A percentile compares a stretch with the other conserved stretches of the same genome.
Conservation (phyloP, 805 yeast species). For the Suhomyces sp. region DNA sequence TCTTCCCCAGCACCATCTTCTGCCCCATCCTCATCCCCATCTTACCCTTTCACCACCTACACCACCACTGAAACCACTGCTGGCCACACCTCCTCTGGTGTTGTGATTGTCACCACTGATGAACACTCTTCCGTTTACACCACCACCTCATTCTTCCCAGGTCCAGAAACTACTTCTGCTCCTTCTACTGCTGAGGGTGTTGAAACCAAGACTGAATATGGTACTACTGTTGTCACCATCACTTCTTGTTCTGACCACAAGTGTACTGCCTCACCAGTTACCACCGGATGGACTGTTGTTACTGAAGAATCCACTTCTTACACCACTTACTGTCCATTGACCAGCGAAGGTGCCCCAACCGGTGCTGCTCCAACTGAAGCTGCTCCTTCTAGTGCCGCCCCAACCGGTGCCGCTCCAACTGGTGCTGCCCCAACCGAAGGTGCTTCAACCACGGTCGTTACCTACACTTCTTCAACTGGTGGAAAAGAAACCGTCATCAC, state of each 20-base stretch:
- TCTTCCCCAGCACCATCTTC: conserved; percentile 5
- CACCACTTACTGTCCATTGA: conserved; percentile 36
- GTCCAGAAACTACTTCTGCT: conserved; percentile 16
- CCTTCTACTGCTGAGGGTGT: conserved; percentile 17
- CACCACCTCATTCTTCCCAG: conserved; percentile 4
- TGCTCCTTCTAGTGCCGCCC: background rate
- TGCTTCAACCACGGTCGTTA: background rate
- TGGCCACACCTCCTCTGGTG: background rate
- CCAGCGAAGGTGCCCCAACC: conserved; percentile 6
- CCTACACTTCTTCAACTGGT: conserved; percentile 2
- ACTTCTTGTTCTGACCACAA: conserved; percentile 33
- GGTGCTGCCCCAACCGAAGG: conserved; percentile 3
- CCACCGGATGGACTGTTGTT: conserved; percentile 38
- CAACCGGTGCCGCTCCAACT: background rate
- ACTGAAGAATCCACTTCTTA: conserved; percentile 28
- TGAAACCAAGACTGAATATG: conserved; percentile 19
- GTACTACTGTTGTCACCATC: conserved; percentile 31
- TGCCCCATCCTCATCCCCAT: conserved; percentile 1
- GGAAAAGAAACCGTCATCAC: conserved; percentile 4
- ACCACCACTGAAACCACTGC: conserved; percentile 1
- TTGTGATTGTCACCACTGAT: background rate
- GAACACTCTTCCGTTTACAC: background rate
- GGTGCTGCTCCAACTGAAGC: conserved; percentile 1
- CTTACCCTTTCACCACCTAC: conserved; percentile 4
- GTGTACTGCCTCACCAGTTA: conserved; percentile 21